Base-by-base conservation (phyloP, 805 yeast species). In the Vanderwaltozyma tropicalis region DNA sequence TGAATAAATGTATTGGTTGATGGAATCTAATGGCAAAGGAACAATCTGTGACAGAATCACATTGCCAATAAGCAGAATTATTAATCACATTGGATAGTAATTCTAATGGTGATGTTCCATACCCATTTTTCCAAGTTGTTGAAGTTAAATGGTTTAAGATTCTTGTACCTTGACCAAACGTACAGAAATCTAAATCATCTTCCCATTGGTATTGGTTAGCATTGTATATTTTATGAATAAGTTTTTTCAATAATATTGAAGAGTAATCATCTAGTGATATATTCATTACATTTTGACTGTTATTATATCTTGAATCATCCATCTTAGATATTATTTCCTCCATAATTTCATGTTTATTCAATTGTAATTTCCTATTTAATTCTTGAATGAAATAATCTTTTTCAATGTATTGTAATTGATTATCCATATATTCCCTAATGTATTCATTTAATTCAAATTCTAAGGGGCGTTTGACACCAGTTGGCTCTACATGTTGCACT, bases 1-100 rank as follows among this genome's bases (percentile, higher is more conserved):
- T 61, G 10, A 59, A 61, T 36, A 67, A 39, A 42, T 59, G 61
- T 2, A 66, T 43, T 8, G 71, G 69, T 28, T 63, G 61, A 9
- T 53, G 43, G 35, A 67, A 65, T 37, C 62, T 54, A 12, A 65
- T 52, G 0, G 67, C 67, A 41, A 66, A 49, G 15, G 48, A 46
- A 40, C 62, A 61, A 10, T 47, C 50, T n/a, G 30, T 17, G 13
- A 46, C 45, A 2, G 54, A 47, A 5, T 55, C 33, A 39, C 63
- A 56, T 38, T 52, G 55, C 63, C 63, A 59, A 38, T 59, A 59
- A 4, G 59, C 46, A 3, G 57, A 48, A 5, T 55, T 44, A n/a
- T 48, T 34, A 8, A 43, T 42, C 0, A 47, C 27, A 25, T 53
- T 57, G 7, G 48, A 40, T 31, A 59, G 40, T 28, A 59, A 35